Evolutionary conservation across 345 rosid species (phyloP), one percentile per base, ranked within the genome.

Genomic region (Boechera divaricarpa): DNA sequence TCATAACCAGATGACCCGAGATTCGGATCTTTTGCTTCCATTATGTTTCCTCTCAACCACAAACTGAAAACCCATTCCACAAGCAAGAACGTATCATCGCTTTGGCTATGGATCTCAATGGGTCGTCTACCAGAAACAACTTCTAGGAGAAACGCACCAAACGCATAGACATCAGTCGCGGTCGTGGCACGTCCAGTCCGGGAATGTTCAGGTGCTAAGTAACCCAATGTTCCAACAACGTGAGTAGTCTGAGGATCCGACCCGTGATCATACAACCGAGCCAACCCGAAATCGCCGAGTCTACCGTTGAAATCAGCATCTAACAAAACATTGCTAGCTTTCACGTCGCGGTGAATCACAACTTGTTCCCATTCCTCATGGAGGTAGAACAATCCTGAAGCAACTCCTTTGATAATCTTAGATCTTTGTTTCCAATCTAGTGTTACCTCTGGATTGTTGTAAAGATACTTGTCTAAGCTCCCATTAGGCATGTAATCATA

Each of bases 361-460:
- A 86, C 87, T 54, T 87, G 89, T 26, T 87, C 90, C 89, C 91
- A 90, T 69, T 80, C 94, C 67, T 90, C 85, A 11, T 90, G 94
- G 0, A 87, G 81, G 33, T 89, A 87, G n/a, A 72, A 63, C 67
- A 89, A 73, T 5, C 84, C 92, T 0, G 85, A 74, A 4, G 91
- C 92, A 7, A 87, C 89, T 0, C 87, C 94, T 78, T 84, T 82
- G 36, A 87, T 83, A 33, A 87, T 78, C 8, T 67, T 70, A 29
- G 74, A 86, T 64, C 94, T 81, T 58, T 85, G 92, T 2, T 64
- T 49, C 92, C 94, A 90, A 45, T 80, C 83, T 0, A 87, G 76
- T 0, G 85, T 83, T 2, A 69, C 65, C 16, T 65, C 58, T 7
- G 90, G 90, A 24, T 79, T 80, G 71, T 75, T 82, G 53, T 70